A percentile compares a stretch with the other conserved stretches of the same genome.
Conservation (phyloP, 768 basidiomycete genomes). For the Boletus eberwhitei region DNA sequence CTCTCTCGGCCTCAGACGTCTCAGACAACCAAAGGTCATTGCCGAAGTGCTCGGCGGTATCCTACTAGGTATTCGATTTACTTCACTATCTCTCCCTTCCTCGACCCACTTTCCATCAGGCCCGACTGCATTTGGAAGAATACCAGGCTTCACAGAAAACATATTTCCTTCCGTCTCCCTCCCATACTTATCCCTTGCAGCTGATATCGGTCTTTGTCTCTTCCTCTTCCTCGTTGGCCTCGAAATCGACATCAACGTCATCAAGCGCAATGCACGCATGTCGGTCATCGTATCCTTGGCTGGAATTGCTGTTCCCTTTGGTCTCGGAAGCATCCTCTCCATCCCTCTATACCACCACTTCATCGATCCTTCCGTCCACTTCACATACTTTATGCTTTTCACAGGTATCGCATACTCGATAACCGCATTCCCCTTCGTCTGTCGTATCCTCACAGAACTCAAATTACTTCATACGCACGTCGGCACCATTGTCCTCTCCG, state of each 20-base stretch:
- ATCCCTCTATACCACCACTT: conserved; percentile 49
- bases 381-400: conserved; percentile 93
- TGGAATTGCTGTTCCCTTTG: conserved; percentile 88
- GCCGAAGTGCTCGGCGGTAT: conserved; percentile 88
- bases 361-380: conserved; percentile 61
- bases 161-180: conserved; percentile 75
- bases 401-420: conserved; percentile 89
- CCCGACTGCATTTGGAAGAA: conserved; percentile 67
- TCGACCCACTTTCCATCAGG: conserved; percentile 9
- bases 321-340: conserved; percentile 68
- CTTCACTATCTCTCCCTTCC: conserved; percentile 24
- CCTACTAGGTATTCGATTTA: conserved; percentile 59
- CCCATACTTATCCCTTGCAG: conserved; percentile 79
- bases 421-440: conserved; percentile 83
- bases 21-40: conserved; percentile 84
- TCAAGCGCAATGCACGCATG: conserved; percentile 71
- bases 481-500: conserved; percentile 88
- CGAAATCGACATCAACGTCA: conserved; percentile 78
- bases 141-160: conserved; percentile 83
- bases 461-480: conserved; percentile 90
- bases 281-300: conserved; percentile 70
- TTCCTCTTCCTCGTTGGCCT: conserved; percentile 94
- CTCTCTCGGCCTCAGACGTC: conserved; percentile 64
- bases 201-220: conserved; percentile 84
- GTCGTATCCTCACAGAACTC: conserved; percentile 85